Base-by-base conservation (phyloP, 192 early-diverging fungal genomes). In the Entomortierella chlamydospora region DNA sequence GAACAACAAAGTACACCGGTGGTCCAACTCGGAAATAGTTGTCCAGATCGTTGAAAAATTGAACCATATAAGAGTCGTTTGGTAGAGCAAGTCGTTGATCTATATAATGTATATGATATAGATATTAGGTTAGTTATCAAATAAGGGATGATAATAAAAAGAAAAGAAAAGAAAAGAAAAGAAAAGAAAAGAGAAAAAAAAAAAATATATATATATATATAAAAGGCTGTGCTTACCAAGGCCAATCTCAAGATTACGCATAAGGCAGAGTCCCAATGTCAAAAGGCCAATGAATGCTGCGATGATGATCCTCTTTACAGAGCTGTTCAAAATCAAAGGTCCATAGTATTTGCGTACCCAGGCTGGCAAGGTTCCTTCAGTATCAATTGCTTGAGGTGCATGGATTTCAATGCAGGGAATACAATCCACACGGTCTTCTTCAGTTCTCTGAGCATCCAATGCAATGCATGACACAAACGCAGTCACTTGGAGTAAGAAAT, bases 1-100 rank as follows among this genome's bases (percentile, higher is more conserved):
- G 82, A 26, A 85, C 76, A 11, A 91, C 87, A 79, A 90, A 91
- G 53, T 91, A 91, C 9, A 91, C 89, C 1, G 90, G 90, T 10
- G 90, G 90, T 11, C 90, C 90, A 0, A 87, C 83, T 30, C 82
- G 72, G 53, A 91, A 90, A 61, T 91, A 90, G 8, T 61, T 47
- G 47, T 88, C 89, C 37, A 91, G 67, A 39, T 85, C 85, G 33
- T 90, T 86, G 61, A 91, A 91, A 69, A 89, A 91, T 26, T 83
- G 72, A 17, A 91, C 86, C 52, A 91, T 72, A 63, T 91, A 89
- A 13, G 90, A 91, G 62, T 91, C 90, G 10, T 74, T 72, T 0
- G 90, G 90, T 7, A 91, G 39, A 8, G 90, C 90, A 42, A 88
- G 72, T 10, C 90, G 72, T 79, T 91, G 90, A 59, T 91, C 89